Percentiles rank a stretch among this genome's conserved stretches.
Conservation (phyloP, 768 basidiomycete species). For the Macrolepiota fuliginosa region DNA sequence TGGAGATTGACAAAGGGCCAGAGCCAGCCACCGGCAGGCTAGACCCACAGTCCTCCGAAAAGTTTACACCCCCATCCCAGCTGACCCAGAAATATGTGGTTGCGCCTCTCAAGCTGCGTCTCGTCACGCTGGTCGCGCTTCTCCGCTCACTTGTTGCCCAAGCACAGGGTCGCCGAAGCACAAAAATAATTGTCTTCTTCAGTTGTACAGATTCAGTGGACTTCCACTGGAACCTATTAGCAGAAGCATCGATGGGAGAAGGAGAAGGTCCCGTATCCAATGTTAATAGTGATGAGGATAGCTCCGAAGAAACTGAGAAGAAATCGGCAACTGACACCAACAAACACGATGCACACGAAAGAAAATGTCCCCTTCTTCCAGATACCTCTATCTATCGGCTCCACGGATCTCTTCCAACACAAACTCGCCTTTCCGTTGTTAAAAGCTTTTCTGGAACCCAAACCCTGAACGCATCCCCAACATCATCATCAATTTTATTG, state of each 20-base stretch:
- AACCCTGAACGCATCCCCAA: constrained; percentile 20
- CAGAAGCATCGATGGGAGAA: constrained; percentile 62
- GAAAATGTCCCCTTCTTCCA: constrained; percentile 76
- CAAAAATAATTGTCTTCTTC: constrained; percentile 91
- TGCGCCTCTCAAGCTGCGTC: constrained; percentile 89
- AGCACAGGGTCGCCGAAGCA: constrained; percentile 46
- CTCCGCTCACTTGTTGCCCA: constrained; percentile 77
- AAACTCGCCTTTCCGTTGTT: constrained; percentile 79
- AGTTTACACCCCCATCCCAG: constrained; percentile 91
- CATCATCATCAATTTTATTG: constrained; percentile 69
- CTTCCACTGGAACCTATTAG: constrained; percentile 88
- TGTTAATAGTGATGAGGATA: constrained; percentile 19
- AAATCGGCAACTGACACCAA: neutral
- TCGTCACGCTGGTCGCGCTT: constrained; percentile 86
- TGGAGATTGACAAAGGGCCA: constrained; percentile 42
- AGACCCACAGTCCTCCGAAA: constrained; percentile 15
- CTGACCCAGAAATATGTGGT: constrained; percentile 88
- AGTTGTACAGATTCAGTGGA: constrained; percentile 98
- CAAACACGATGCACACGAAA: constrained; percentile 26
- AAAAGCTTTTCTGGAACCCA: constrained; percentile 65
- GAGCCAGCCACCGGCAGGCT: constrained; percentile 8
- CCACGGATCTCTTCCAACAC: constrained; percentile 88
- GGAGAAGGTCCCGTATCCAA: constrained; percentile 18
- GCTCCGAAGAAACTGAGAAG: constrained; percentile 22
- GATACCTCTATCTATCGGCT: constrained; percentile 81